Percentiles rank a stretch among this genome's conserved stretches.
Conservation (phyloP, 2,329 filamentous ascomycete species). For the Clonostachys rosea region DNA sequence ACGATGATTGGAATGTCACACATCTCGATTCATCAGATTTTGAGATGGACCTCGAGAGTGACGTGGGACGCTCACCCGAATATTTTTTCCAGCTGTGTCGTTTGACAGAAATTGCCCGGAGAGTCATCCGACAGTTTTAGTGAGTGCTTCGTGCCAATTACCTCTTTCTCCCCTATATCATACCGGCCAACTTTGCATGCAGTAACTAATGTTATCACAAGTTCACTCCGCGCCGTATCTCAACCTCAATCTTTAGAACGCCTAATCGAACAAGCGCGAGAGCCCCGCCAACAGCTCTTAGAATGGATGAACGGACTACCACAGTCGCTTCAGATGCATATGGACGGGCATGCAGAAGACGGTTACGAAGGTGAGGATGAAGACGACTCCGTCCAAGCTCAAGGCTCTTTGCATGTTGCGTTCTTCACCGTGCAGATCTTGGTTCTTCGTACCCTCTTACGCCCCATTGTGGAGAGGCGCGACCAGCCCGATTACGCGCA, state of each 20-base stretch:
- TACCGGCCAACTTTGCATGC: too few relatives aligned
- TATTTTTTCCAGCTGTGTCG: conserved; percentile 7
- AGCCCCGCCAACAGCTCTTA: conserved; percentile 4
- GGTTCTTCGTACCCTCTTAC: conserved; percentile 5
- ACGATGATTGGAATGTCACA: conserved; percentile 10
- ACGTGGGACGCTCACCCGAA: conserved; percentile 1
- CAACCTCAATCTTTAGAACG: conserved; percentile 2
- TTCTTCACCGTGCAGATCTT: conserved; percentile 8
- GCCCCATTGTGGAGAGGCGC: conserved; percentile 4
- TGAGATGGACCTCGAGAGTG: background rate
- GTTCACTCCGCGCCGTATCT: conserved; percentile 7
- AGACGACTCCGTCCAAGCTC: conserved; percentile 3
- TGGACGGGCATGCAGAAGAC: background rate
- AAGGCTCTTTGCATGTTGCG: conserved; percentile 6
- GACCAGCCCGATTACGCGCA: background rate
- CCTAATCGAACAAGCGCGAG: conserved; percentile 2
- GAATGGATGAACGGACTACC: conserved; percentile 6
- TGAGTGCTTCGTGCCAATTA: background rate
- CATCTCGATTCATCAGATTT: conserved; percentile 5
- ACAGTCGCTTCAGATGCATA: conserved; percentile 1
- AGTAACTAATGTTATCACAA: background rate
- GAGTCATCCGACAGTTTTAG: conserved; percentile 8
- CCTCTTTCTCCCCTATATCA: background rate
- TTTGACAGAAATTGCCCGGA: conserved; percentile 5
- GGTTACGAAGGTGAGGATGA: background rate